Evolutionary conservation across 169 alveolate species (phyloP), one percentile per base, ranked within the genome.

Genomic region (Plasmodium inui): DNA sequence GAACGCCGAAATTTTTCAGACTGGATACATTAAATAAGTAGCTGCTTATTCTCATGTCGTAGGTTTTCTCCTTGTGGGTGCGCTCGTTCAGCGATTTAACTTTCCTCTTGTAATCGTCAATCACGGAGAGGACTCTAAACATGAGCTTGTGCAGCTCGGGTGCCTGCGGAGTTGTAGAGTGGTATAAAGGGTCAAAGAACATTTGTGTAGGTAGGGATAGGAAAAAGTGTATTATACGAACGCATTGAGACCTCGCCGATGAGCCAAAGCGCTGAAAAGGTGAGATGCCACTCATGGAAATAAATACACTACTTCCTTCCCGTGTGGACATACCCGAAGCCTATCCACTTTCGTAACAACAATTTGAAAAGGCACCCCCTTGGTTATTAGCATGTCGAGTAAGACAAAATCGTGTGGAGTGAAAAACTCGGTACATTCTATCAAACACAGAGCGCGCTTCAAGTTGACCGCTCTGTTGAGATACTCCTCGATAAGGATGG

Each of bases 271-370:
- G 61, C 22, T 50, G 22, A 12, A 50, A 50, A 50, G 61, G 61
- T 17, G 61, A 50, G 22, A 17, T 14, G 61, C n/a, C 61, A 50
- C 22, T 0, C 26, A 50, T 0, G 14, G 57, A n/a, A n/a, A 32
- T 10, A 14, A 10, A 32, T 61, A 61, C 10, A 2, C 39, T 2
- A 61, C 8, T 2, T 0, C 5, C 1, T 46, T 6, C 9, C 9
- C 10, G 1, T 39, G 10, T 39, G 46, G 22, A 32, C 30, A 19
- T 83, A 96, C 98, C 71, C 84, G 89, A 12, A 97, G 92, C 32
- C 93, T 46, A 61, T 97, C 98, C 26, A 94, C 96, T 72, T 97
- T 97, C 8, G 98, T 97, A 70, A 97, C 84, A 3, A 97, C 96
- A 14, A 97, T 98, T 46, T 96, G 97, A 80, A 96, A 97, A 22